Percentiles rank a stretch among this genome's conserved stretches.
These are phyloP conservation scores for Pisolithus sp. DNA, from an alignment of 768 basidiomycete species.

Conservation along the genomic window DNA sequence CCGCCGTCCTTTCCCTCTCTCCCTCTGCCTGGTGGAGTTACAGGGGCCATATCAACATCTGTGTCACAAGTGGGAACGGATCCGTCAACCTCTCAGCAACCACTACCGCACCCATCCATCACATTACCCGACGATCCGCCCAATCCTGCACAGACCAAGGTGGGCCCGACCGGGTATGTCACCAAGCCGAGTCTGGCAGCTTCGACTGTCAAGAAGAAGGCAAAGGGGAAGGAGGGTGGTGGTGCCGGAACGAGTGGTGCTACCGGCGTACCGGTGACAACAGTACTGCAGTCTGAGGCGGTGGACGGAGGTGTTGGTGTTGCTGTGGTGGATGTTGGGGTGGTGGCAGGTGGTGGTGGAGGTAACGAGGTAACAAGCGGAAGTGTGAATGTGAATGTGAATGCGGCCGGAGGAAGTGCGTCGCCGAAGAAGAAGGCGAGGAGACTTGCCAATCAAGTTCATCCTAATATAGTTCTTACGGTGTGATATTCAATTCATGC, in stretches of 20 bases:
- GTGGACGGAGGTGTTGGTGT: constrained; percentile 10
- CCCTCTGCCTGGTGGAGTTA: neutral
- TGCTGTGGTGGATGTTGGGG: constrained; percentile 25
- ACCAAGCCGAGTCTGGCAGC: constrained; percentile 42
- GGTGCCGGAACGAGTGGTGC: constrained; percentile 12
- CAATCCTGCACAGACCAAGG: constrained; percentile 52
- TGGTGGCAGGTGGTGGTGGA: neutral
- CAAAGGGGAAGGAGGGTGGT: constrained; percentile 19
- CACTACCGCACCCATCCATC: constrained; percentile 9
- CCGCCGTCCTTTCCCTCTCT: neutral
- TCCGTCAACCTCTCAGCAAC: neutral
- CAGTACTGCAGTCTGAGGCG: constrained; percentile 4
- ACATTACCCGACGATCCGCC: constrained; percentile 63
- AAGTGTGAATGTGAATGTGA: constrained; percentile 3
- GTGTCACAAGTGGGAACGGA: neutral
- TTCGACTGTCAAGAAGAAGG: constrained; percentile 58
- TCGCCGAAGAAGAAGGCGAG: constrained; percentile 19
- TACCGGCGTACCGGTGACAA: constrained; percentile 11
- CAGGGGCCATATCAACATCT: neutral
- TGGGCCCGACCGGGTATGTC: constrained; percentile 77
- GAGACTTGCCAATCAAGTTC: too few species aligned
- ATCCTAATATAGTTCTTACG: too few species aligned
- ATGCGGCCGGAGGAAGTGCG: constrained; percentile 2
- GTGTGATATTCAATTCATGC: too few species aligned
- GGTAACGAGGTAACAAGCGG: constrained; percentile 2